phyloP scores from a whole-genome alignment of 192 early-diverging fungal species.

The Thamnidium elegans region DNA sequence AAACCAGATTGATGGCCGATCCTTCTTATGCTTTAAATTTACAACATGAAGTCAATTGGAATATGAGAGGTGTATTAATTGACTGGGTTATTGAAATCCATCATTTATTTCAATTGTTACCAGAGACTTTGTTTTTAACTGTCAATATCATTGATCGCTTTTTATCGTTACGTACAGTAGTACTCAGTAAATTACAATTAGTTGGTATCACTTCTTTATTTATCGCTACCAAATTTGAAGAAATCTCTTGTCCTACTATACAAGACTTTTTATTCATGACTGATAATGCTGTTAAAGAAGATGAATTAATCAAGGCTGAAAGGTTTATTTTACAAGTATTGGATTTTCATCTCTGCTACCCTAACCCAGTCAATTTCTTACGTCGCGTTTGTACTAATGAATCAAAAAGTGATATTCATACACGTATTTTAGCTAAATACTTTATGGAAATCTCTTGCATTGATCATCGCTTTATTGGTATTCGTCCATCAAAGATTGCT shows the following conservation, averaged over 20 bases:
- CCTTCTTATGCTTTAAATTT: conserved; percentile 71
- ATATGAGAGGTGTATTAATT: conserved; percentile 88
- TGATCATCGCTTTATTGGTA: conserved; percentile 76
- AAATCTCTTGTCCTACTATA: conserved; percentile 79
- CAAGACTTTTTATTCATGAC: conserved; percentile 85
- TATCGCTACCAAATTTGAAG: conserved; percentile 95
- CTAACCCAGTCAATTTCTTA: conserved; percentile 91
- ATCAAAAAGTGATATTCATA: conserved; percentile 78
- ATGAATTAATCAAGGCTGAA: conserved; percentile 90
- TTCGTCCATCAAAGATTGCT: conserved; percentile 70
- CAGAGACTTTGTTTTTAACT: conserved; percentile 91
- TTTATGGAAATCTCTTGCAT: conserved; percentile 92
- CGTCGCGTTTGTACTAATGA: conserved; percentile 87
- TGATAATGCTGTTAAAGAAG: conserved; percentile 71
- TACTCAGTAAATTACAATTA: conserved; percentile 86
- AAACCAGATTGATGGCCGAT: conserved; percentile 75
- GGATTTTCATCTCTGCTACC: conserved; percentile 84
- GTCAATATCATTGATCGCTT: conserved; percentile 97
- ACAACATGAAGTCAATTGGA: conserved; percentile 87
- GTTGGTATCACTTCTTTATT: conserved; percentile 90
- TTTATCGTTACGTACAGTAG: conserved; percentile 80
- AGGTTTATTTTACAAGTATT: conserved; percentile 86
- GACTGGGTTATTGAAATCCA: conserved; percentile 97
- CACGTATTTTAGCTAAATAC: conserved; percentile 92
- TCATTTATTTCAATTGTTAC: conserved; percentile 83